A percentile compares a stretch with the other conserved stretches of the same genome.
Evolutionary conservation across 139 green algal genomes (phyloP).

Genomic region (Gonium pectorale): DNA sequence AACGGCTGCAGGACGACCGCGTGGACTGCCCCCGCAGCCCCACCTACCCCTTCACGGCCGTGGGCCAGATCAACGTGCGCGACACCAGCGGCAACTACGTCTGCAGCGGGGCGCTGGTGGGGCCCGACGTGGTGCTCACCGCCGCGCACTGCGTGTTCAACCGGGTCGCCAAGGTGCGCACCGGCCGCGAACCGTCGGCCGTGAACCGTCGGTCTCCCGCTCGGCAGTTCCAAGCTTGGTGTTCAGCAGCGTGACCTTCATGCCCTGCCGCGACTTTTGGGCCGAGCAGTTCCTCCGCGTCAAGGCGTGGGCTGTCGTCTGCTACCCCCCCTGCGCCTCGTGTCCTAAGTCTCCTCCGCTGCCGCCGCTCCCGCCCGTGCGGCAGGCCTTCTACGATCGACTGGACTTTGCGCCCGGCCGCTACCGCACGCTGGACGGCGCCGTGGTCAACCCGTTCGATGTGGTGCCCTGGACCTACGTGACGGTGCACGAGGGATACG

Average conservation of each 20-base stretch:
- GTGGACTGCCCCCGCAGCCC: constrained; percentile 34
- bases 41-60: constrained; percentile 60
- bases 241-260: too few relatives aligned
- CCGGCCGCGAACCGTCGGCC: too few relatives aligned
- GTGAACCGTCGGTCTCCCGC: too few relatives aligned
- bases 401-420: constrained; percentile 59
- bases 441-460: constrained; percentile 58
- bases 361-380: too few relatives aligned
- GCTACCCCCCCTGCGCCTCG: too few relatives aligned
- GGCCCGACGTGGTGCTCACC: constrained; percentile 62
- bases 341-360: too few relatives aligned
- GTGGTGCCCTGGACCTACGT: constrained; percentile 57
- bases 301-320: too few relatives aligned
- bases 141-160: constrained; percentile 69
- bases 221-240: too few relatives aligned
- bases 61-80: constrained; percentile 61
- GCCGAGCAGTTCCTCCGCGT: too few relatives aligned
- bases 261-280: too few relatives aligned
- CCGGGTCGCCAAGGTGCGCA: constrained; percentile 30
- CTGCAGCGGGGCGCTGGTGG: constrained; percentile 63
- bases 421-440: constrained; percentile 46
- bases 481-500: constrained; percentile 55
- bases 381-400: constrained; percentile 51
- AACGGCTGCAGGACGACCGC: constrained; percentile 41
- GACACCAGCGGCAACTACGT: constrained; percentile 56